These are phyloP conservation scores for Microbotryum scabiosae DNA, from an alignment of 1,284 basidiomycete species.

Conservation along the genomic window DNA sequence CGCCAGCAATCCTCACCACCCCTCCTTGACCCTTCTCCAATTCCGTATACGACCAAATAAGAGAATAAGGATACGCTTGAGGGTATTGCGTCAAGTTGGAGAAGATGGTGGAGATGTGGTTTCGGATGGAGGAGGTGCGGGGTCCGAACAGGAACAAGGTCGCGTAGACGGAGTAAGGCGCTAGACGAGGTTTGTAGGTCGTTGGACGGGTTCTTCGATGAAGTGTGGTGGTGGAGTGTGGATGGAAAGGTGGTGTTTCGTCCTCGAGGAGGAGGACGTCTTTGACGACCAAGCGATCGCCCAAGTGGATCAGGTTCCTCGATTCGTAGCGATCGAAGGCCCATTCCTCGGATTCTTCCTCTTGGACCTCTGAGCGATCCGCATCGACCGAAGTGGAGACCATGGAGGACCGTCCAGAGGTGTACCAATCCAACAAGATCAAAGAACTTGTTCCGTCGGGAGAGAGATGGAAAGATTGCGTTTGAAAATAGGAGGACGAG, in stretches of 20 bases:
- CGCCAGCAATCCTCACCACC: conserved; percentile 63
- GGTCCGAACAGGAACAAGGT: conserved; percentile 67
- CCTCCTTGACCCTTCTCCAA: conserved; percentile 39
- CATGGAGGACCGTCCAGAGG: conserved; percentile 56
- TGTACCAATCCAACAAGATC: conserved; percentile 76
- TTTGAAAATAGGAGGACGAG: conserved; percentile 68
- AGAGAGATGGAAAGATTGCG: conserved; percentile 55
- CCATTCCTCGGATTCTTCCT: conserved; percentile 72
- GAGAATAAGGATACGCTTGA: conserved; percentile 48
- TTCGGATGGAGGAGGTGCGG: conserved; percentile 46
- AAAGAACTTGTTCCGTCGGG: conserved; percentile 50
- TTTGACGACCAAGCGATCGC: conserved; percentile 55
- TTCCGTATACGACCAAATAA: conserved; percentile 53
- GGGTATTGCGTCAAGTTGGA: conserved; percentile 52
- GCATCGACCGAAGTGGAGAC: not conserved
- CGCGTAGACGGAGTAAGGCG: conserved; percentile 76
- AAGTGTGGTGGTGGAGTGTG: not conserved
- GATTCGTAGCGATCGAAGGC: conserved; percentile 74
- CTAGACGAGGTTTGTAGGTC: conserved; percentile 54
- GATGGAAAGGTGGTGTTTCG: conserved; percentile 8
- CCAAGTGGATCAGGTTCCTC: conserved; percentile 70
- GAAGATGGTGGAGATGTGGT: conserved; percentile 49
- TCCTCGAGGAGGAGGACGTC: conserved; percentile 69
- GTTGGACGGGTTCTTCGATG: conserved; percentile 41
- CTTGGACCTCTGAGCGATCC: not conserved